Evolutionary conservation across 352 stramenopile species (phyloP).

Genomic region (Pythium aphanidermatum): DNA sequence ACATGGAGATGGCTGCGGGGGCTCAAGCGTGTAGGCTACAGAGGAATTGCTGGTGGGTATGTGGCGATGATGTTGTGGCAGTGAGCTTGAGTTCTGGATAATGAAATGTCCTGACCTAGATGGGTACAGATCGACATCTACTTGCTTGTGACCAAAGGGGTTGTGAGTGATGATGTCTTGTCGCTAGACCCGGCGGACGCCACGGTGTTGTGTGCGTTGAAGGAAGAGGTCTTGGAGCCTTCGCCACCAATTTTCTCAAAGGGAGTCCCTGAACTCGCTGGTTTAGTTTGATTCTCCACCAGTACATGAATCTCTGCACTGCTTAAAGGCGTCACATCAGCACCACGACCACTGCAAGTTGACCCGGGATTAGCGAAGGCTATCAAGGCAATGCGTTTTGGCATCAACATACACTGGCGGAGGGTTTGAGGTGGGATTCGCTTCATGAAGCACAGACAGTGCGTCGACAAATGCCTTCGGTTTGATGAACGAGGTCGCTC

Average conservation of each 20-base stretch:
- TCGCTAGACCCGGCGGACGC: no score
- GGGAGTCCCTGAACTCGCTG: background rate
- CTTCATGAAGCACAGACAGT: slow-evolving; percentile 58
- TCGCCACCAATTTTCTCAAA: background rate
- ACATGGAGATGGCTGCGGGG: background rate
- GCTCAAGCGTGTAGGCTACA: no score
- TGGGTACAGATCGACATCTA: no score
- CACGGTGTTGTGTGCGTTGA: background rate
- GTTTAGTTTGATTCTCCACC: slow-evolving; percentile 43
- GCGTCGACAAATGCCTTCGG: slow-evolving; percentile 51
- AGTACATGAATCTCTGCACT: slow-evolving; percentile 66
- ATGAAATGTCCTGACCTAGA: no score
- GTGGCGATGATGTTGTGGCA: no score
- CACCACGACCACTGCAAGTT: slow-evolving; percentile 28
- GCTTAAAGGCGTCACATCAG: slow-evolving; percentile 49
- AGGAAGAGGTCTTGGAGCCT: slow-evolving; percentile 12
- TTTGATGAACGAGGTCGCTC: slow-evolving; percentile 64
- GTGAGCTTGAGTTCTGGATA: no score
- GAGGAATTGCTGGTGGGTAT: no score
- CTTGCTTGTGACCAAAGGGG: background rate
- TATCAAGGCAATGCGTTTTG: no score
- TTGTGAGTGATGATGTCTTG: slow-evolving; percentile 14
- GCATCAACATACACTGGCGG: slow-evolving; percentile 9
- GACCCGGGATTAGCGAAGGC: no score
- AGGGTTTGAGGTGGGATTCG: slow-evolving; percentile 19